Base-by-base conservation (phyloP, 768 basidiomycete species). In the Mycena indigotica region DNA sequence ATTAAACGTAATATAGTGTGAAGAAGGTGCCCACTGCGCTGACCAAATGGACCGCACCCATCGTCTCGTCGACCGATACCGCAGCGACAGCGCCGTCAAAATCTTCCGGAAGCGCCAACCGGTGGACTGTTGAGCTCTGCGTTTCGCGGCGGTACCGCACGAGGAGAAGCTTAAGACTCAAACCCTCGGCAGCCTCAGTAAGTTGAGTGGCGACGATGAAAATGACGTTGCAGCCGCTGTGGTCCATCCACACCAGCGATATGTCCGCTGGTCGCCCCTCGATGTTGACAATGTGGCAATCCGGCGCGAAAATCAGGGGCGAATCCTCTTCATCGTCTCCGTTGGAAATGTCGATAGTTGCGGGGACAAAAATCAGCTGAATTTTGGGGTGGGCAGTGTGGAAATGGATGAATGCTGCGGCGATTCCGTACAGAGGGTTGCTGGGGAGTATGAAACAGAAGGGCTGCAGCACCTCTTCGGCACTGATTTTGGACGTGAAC, bases 361-460 rank as follows among this genome's bases (percentile, higher is more conserved):
- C 28, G 48, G 48, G 48, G 23, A 50, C 23, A 19, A 50, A 50
- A 10, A 29, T 50, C 6, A 50, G 6, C 28, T 25, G 28, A 12
- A 23, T 50, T 19, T 25, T 29, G 13, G 16, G 23, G 48, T 25
- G 16, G 48, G 4, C 13, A 5, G 10, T 26, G 10, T 50, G 23
- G 24, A 21, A 29, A 26, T 29, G 48, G 5, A 50, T 29, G 23
- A 50, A 50, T 8, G 28, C 48, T 28, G 48, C 48, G 28, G 13
- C 28, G 23, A 50, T 28, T 10, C 48, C 48, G 23, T 50, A 25
- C 28, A 28, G 16, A 5, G 48, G 48, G 23, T 25, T 50, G 28
- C 48, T 50, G 10, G 48, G 48, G 12, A 50, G 23, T 6, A 50
- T 50, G 48, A 50, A 50, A 26, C 48, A 50, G 19, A 50, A 50